Evolutionary conservation across 2,329 filamentous ascomycete species (phyloP), one percentile per base, ranked within the genome.

Genomic region (Venturia aucupariae): DNA sequence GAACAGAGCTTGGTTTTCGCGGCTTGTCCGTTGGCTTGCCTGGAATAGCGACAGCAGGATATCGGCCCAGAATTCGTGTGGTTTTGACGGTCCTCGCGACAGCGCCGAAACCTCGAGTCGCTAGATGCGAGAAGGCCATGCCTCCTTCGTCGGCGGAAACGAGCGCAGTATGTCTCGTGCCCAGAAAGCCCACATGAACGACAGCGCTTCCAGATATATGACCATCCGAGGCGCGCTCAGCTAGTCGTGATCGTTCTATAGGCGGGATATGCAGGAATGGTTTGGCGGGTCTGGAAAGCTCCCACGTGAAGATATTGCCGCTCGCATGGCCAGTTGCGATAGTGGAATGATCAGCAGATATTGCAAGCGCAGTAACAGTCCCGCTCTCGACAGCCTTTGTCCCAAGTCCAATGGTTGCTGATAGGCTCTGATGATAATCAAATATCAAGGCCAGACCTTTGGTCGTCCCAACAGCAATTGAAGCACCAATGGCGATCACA

Each of bases 121-220:
- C 95, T 11, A 99, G 83, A 75, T 99, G 95, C 3, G 94, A 97
- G 74, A 99, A 99, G 0, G 94, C 93, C 95, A 99, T 99, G 24
- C 95, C 94, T 60, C 86, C 86, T 71, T 96, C 90, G 75, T 99
- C 92, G 2, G 94, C 94, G 4, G 94, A 99, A 13, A 97, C 92
- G 5, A 99, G 81, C 3, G 95, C 94, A 17, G 94, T 99, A 71
- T 94, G 92, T 66, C 95, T 84, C 3, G 90, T 97, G 8, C 93
- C 94, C 6, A 99, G 80, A 72, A 99, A 99, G 0, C 93, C 94
- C n/a, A 99, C 77, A 75, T 99, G 92, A 7, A 94, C 86, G 55
- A 99, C 85, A 3, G 90, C 84, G 39, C 87, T 86, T 66, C 88
- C 89, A 6, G 86, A 82, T 24, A 94, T 78, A 77, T 99, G 94